phyloP scores from a whole-genome alignment of 306 rosid genomes.

The Malus orientalis region DNA sequence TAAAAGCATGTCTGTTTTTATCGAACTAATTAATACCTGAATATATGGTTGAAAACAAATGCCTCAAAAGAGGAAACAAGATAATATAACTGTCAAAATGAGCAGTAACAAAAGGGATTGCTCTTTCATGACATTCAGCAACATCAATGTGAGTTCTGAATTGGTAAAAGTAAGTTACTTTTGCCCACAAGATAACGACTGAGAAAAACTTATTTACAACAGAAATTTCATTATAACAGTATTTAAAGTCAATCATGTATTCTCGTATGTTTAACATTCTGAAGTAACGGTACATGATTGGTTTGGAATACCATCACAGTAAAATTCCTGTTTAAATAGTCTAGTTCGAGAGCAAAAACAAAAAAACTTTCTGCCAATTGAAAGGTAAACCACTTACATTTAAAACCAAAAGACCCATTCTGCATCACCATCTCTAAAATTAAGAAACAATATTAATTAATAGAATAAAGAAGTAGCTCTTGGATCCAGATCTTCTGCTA shows the following conservation, averaged over 20 bases:
- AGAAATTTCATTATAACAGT: too few species aligned
- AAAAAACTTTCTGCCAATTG: slow-evolving; percentile 26
- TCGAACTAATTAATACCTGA: neutral
- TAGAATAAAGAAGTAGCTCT: slow-evolving; percentile 29
- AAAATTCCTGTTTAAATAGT: too few species aligned
- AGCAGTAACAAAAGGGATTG: slow-evolving; percentile 19
- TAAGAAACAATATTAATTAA: slow-evolving; percentile 30
- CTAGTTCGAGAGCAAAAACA: slow-evolving; percentile 5
- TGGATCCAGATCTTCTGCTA: slow-evolving; percentile 47
- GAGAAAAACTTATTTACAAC: too few species aligned
- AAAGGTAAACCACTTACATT: slow-evolving; percentile 2
- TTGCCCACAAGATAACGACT: slow-evolving; percentile 23
- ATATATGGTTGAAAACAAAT: neutral
- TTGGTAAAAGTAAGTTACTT: slow-evolving; percentile 8
- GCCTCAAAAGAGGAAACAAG: slow-evolving; percentile 20
- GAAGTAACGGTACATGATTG: accelerated
- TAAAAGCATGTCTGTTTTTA: neutral
- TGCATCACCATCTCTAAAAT: slow-evolving; percentile 26
- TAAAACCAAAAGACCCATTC: slow-evolving; percentile 20
- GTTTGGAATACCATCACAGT: too few species aligned
- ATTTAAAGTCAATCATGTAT: too few species aligned
- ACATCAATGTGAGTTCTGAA: slow-evolving; percentile 23
- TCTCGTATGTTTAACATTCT: too few species aligned
- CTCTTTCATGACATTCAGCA: slow-evolving; percentile 27
- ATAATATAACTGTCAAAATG: slow-evolving; percentile 24